Base-by-base conservation (phyloP, 192 early-diverging fungal species). In the Pilobolus umbonatus region DNA sequence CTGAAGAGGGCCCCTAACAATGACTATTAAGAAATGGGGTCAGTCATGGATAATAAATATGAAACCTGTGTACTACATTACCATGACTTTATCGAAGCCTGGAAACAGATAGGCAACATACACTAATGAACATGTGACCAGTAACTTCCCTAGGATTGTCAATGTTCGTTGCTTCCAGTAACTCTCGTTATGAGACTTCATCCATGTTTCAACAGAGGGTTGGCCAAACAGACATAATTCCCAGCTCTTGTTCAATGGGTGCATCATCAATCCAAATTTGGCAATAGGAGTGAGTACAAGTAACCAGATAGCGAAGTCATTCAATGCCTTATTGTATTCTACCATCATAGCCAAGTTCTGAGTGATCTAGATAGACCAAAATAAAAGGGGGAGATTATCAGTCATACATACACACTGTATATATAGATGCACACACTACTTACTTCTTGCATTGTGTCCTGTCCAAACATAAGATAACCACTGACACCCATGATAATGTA, bases 401-500 rank as follows among this genome's bases (percentile, higher is more conserved):
- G 32, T 47, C 14, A 32, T n/a, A 14, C 44, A 43, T 51, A 43
- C 17, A 40, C 22, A 28, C 55, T 35, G 32, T 15, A 30, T 53
- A 15, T 36, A 36, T 21, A n/a, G n/a, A n/a, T n/a, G n/a, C n/a
- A n/a, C n/a, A n/a, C n/a, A n/a, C n/a, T 35, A 29, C 1, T 38
- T 68, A 84, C 80, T 63, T 86, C 85, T 46, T 74, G 68, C 59
- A 85, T 59, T 2, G 74, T 75, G 28, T 52, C 64, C 32, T 62
- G 65, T 15, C 87, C 87, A 84, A 88, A 89, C 86, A 88, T 88
- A 10, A 71, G 19, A 61, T 88, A 89, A 26, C 87, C 87, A 38
- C 49, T 51, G 5, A 55, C 46, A 3, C 71, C 80, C 30, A 89
- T 67, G 7, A 63, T 48, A 15, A 78, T 24, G 60, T 89, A 89